Percentiles rank a stretch among this genome's conserved stretches.
These are phyloP conservation scores for Globisporangium orthogonon DNA, from an alignment of 352 stramenopile genomes.

Conservation along the genomic window DNA sequence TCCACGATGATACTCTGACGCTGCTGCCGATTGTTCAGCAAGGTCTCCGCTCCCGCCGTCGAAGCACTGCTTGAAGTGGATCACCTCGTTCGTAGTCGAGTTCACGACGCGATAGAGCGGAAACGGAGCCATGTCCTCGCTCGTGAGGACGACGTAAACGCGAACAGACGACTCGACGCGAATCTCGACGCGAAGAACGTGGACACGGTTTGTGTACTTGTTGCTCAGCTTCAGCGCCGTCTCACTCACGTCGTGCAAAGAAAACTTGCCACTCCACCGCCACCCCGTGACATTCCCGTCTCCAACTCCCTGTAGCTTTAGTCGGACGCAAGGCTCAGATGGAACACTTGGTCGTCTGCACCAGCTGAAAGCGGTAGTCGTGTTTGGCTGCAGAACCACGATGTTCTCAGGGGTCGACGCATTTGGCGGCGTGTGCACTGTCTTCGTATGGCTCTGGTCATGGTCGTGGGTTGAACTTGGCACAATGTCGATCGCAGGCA, in stretches of 20 bases:
- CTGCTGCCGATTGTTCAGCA: constrained; percentile 33
- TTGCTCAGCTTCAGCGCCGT: constrained; percentile 84
- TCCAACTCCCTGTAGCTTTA: constrained; percentile 37
- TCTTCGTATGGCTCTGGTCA: not conserved
- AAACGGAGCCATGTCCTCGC: constrained; percentile 51
- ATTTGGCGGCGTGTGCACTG: constrained; percentile 4
- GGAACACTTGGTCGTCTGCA: constrained; percentile 36
- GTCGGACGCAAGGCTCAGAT: constrained; percentile 51
- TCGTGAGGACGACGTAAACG: constrained; percentile 69
- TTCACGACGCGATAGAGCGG: constrained; percentile 83
- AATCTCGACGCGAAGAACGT: constrained; percentile 76
- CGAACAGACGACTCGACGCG: constrained; percentile 64
- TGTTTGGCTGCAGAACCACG: constrained; percentile 24
- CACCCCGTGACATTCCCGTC: constrained; percentile 35
- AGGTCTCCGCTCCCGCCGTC: constrained; percentile 38
- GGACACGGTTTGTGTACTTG: constrained; percentile 66
- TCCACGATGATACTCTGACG: constrained; percentile 45
- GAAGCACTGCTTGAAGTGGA: constrained; percentile 82
- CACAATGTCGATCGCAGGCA: constrained; percentile 40
- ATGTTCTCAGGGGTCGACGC: constrained; percentile 6
- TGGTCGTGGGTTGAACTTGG: not conserved
- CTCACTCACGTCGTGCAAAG: constrained; percentile 78
- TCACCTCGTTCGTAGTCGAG: constrained; percentile 49
- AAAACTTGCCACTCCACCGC: constrained; percentile 79
- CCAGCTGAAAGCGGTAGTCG: constrained; percentile 67